Conservation (phyloP, 164 flowering plant genomes). For the Echeveria elegans region DNA sequence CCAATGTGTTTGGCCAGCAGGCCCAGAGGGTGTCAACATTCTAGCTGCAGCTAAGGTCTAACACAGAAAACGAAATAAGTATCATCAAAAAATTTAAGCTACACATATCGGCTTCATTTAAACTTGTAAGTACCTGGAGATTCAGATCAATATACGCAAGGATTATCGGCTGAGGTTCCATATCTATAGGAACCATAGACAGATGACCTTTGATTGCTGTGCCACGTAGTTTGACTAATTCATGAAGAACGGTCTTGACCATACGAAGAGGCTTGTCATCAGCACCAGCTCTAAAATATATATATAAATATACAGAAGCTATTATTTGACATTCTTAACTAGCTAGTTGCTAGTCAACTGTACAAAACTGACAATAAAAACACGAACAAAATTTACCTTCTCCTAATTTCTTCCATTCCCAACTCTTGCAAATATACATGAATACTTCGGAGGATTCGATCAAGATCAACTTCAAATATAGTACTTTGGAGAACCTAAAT, state of each 20-base stretch:
- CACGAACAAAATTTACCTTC: slow-evolving; percentile 41
- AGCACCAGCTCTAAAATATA: slow-evolving; percentile 76
- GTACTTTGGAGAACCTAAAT: slow-evolving; percentile 92
- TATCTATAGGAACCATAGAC: slow-evolving; percentile 97
- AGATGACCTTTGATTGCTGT: slow-evolving; percentile 96
- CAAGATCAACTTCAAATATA: slow-evolving; percentile 92
- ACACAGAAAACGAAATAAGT: background rate
- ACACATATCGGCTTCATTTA: background rate
- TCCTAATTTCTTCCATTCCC: slow-evolving; percentile 98
- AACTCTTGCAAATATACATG: slow-evolving; percentile 89
- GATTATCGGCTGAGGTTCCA: slow-evolving; percentile 95
- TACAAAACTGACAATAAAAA: background rate
- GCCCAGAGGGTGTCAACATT: slow-evolving; percentile 88
- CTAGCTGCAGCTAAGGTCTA: slow-evolving; percentile 99
- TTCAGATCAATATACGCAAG: slow-evolving; percentile 98
- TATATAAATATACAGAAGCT: background rate
- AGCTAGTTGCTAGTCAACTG: background rate
- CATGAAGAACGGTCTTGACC: slow-evolving; percentile 99
- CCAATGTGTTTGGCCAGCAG: slow-evolving; percentile 89
- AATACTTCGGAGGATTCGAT: slow-evolving; percentile 88
- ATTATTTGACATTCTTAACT: background rate
- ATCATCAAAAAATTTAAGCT: background rate
- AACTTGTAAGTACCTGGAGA: slow-evolving; percentile 60
- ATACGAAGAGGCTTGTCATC: slow-evolving; percentile 98
- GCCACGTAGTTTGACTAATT: slow-evolving; percentile 96